These are phyloP conservation scores for Malassezia japonica DNA, from an alignment of 1,284 basidiomycete species.

Conservation along the genomic window DNA sequence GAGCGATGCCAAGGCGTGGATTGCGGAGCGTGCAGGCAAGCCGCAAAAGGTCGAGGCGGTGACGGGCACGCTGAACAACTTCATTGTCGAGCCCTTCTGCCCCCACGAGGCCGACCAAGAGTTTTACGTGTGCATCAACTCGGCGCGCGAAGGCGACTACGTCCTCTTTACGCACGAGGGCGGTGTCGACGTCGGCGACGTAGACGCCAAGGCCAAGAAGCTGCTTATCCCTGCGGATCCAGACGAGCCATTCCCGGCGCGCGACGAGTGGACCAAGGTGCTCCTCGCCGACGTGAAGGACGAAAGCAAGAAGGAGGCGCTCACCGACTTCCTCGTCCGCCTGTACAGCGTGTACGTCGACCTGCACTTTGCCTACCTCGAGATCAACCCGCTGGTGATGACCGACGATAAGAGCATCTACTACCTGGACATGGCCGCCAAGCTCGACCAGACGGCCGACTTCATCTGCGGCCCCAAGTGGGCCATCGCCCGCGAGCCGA, in stretches of 20 bases:
- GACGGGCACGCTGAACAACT: conserved; percentile 88
- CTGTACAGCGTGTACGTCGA: conserved; percentile 96
- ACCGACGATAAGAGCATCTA: conserved; percentile 78
- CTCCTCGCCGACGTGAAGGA: conserved; percentile 33
- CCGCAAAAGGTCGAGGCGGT: conserved; percentile 86
- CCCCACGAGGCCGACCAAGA: conserved; percentile 88
- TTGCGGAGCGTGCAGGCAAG: conserved; percentile 80
- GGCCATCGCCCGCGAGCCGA: conserved; percentile 87
- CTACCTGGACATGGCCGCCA: conserved; percentile 99
- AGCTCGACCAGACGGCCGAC: conserved; percentile 93
- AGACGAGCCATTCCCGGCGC: conserved; percentile 64
- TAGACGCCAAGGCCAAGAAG: conserved; percentile 88
- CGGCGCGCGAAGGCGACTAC: conserved; percentile 82
- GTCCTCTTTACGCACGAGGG: conserved; percentile 99
- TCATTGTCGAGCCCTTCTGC: conserved; percentile 96
- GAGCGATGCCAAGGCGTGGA: conserved; percentile 65
- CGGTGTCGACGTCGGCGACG: conserved; percentile 96
- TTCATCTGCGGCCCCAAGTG: conserved; percentile 97
- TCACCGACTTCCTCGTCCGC: conserved; percentile 72
- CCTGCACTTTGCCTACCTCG: conserved; percentile 75
- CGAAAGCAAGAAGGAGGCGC: conserved; percentile 35
- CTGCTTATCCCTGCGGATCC: conserved; percentile 76
- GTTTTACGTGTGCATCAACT: conserved; percentile 98
- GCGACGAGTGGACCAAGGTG: conserved; percentile 55
- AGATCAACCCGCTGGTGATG: conserved; percentile 97